Percentiles rank a stretch among this genome's conserved stretches.
phyloP scores from a whole-genome alignment of 2,329 filamentous ascomycete species.

The Parastagonospora avenae region DNA sequence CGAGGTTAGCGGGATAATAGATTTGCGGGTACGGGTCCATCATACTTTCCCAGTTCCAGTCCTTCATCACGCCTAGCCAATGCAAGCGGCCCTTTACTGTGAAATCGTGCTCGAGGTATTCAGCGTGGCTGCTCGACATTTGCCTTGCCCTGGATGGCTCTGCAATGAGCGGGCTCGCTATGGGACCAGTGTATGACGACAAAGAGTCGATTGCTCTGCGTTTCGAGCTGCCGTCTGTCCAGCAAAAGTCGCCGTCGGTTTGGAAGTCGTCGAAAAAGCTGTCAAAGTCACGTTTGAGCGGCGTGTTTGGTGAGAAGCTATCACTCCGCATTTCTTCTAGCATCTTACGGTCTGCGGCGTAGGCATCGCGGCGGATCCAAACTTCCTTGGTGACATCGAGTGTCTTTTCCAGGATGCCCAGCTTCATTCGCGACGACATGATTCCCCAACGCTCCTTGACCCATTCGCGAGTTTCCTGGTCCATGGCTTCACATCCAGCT shows the following conservation, averaged over 20 bases:
- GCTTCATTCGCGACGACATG: conserved; percentile 66
- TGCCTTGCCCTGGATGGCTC: conserved; percentile 1
- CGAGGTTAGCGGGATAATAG: conserved; percentile 9
- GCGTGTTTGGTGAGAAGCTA: conserved; percentile 10
- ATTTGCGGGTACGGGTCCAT: conserved; percentile 9
- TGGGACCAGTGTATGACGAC: conserved; percentile 2
- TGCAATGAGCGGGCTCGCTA: not conserved
- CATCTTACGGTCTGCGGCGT: conserved; percentile 43
- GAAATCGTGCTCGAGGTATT: conserved; percentile 61
- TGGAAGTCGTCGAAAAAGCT: conserved; percentile 21
- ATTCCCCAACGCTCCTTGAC: conserved; percentile 66
- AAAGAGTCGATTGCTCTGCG: conserved; percentile 21
- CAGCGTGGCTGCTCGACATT: conserved; percentile 16
- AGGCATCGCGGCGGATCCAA: conserved; percentile 66
- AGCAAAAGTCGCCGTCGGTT: conserved; percentile 24
- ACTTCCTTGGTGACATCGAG: conserved; percentile 69
- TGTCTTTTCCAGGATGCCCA: conserved; percentile 70
- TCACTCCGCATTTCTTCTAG: conserved; percentile 8
- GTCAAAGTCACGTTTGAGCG: conserved; percentile 33
- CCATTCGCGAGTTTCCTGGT: conserved; percentile 66
- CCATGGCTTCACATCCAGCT: conserved; percentile 67
- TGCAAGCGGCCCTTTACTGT: conserved; percentile 70
- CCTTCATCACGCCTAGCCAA: conserved; percentile 74
- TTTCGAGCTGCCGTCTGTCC: conserved; percentile 27
- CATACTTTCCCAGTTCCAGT: conserved; percentile 75